These are phyloP conservation scores for Corymbia calophylla DNA, from an alignment of 441 rosid species.

Conservation along the genomic window DNA sequence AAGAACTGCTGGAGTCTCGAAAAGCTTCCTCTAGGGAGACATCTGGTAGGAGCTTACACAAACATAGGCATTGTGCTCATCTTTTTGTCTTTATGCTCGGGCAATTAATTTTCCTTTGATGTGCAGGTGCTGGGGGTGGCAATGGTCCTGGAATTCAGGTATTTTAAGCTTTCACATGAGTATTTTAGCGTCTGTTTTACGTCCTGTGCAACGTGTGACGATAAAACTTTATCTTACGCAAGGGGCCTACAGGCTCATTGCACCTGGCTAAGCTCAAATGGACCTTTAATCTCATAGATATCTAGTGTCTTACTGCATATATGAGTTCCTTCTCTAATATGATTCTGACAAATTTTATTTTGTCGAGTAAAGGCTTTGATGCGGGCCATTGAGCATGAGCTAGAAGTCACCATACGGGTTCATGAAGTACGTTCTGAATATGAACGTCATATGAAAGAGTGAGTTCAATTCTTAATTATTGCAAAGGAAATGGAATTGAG, in stretches of 20 bases:
- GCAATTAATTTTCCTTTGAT: conserved; percentile 7
- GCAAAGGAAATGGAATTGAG: background rate
- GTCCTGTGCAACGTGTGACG: background rate
- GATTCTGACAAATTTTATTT: background rate
- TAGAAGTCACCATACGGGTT: conserved; percentile 86
- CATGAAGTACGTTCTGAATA: conserved; percentile 93
- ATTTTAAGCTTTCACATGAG: conserved; percentile 4
- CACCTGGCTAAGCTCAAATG: background rate
- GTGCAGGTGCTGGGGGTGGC: conserved; percentile 48
- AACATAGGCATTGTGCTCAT: background rate
- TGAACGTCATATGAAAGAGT: conserved; percentile 96
- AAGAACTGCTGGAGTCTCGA: conserved; percentile 83
- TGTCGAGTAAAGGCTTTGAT: conserved; percentile 60
- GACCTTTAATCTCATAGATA: background rate
- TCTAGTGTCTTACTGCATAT: background rate
- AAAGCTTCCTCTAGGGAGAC: conserved; percentile 69
- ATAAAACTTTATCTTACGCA: background rate
- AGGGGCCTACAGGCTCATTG: background rate
- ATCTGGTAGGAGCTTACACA: conserved; percentile 22
- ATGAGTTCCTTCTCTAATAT: background rate
- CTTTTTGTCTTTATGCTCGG: conserved; percentile 3
- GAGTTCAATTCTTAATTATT: conserved; percentile 22
- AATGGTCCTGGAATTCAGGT: conserved; percentile 86
- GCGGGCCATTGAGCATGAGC: conserved; percentile 93
- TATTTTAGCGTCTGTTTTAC: background rate